Evolutionary conservation across 345 rosid species (phyloP), one percentile per base, ranked within the genome.

Genomic region (Ceriops tagal): DNA sequence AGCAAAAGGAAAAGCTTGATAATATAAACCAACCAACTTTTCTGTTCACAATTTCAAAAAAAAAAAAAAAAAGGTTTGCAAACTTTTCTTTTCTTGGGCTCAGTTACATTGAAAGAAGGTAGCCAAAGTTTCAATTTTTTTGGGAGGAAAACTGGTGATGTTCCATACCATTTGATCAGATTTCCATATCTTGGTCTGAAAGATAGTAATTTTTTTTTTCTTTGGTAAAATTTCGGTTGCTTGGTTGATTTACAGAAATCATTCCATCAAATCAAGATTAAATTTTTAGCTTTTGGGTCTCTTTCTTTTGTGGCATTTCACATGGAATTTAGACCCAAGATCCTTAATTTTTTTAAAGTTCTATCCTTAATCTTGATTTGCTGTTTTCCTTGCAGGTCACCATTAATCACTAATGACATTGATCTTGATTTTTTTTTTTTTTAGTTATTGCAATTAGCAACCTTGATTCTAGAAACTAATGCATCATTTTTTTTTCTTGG

Each of bases 141-240:
- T 34, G 6, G 6, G 19, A 43, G 49, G 19, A 43, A 43, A 13
- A 43, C 19, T 43, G 16, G 15, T 13, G 49, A 43, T 43, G 4
- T 43, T 15, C 18, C 5, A 3, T 43, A 13, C 49, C 49, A 43
- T 43, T 13, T 43, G 16, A 39, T 26, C 55, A 27, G 61, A 5
- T 70, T 70, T 70, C 53, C 26, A 55, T 62, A 1, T 53, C 27
- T 70, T 32, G 73, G 62, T 70, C 18, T 13, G 13, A 13, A 43
- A 15, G 49, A 43, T 43, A 43, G 49, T 43, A 13, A 28, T 28
- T 28, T 28, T 28, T 28, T 28, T 2, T 43, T 43, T 43, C 15
- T 3, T 13, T 3, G 19, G 49, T 43, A 11, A 43, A 43, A 13
- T 59, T 43, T 21, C 16, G 11, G 4, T 16, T 3, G 30, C 18